These are phyloP conservation scores for Meira miltonrushii DNA, from an alignment of 1,284 basidiomycete species.

Conservation along the genomic window DNA sequence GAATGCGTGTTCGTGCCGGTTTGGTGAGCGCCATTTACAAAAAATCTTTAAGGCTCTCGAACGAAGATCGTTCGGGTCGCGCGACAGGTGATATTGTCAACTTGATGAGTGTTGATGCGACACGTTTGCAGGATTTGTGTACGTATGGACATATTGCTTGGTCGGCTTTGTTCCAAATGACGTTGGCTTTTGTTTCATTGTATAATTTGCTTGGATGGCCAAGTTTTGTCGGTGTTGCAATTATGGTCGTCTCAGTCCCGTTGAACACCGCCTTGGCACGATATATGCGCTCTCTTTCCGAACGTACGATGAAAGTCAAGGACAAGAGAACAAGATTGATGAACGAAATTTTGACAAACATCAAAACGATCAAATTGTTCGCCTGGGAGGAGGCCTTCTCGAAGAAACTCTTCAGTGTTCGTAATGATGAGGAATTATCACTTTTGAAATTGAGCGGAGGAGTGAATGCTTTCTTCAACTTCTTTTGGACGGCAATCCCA, in stretches of 20 bases:
- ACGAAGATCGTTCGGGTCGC: slow-evolving; percentile 68
- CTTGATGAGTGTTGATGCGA: slow-evolving; percentile 76
- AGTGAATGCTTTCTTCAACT: slow-evolving; percentile 46
- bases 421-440: slow-evolving; percentile 77
- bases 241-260: slow-evolving; percentile 61
- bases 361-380: slow-evolving; percentile 65
- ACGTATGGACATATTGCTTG: slow-evolving; percentile 64
- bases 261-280: slow-evolving; percentile 27
- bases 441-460: slow-evolving; percentile 58
- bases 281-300: slow-evolving; percentile 72
- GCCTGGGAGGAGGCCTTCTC: slow-evolving; percentile 79
- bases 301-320: slow-evolving; percentile 85
- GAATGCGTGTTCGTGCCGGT: slow-evolving; percentile 85
- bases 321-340: slow-evolving; percentile 58
- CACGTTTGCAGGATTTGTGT: slow-evolving; percentile 78
- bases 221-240: slow-evolving; percentile 81
- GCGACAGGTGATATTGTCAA: slow-evolving; percentile 93
- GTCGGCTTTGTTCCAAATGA: slow-evolving; percentile 61
- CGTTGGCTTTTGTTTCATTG: slow-evolving; percentile 79
- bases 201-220: slow-evolving; percentile 85
- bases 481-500: slow-evolving; percentile 47
- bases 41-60: slow-evolving; percentile 78
- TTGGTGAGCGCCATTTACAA: slow-evolving; percentile 78
- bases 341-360: slow-evolving; percentile 62
- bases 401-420: slow-evolving; percentile 65